Evolutionary conservation across 495 filamentous ascomycete species (phyloP), one percentile per base, ranked within the genome.

Genomic region (Annulohypoxylon stygium): DNA sequence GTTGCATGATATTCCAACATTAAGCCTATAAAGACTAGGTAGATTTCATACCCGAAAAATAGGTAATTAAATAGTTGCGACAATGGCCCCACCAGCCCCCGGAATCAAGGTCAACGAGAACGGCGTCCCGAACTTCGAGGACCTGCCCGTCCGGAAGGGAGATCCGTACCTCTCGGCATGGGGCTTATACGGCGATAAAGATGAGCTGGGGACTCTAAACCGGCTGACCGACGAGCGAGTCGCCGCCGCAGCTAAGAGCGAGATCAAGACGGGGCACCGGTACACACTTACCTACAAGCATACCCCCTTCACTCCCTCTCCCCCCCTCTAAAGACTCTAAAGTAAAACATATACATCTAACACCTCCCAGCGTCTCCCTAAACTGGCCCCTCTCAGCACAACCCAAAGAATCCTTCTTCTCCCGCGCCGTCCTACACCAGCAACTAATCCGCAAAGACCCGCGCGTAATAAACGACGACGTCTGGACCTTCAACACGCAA

Each of bases 401-500:
- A 69, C 63, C 68, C 4, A 50, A 79, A 6, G 41, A 63, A 2
- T 54, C 77, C 26, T 86, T 84, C 75, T 83, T 84, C 73, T 36
- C 71, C 69, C 78, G 84, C 9, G 68, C 76, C 18, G 62, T 70
- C 18, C 85, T 86, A 69, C 77, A 83, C 58, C 81, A 84, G 68
- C 60, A 83, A 7, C 57, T 86, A 20, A 76, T 79, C 59, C 71
- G 75, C 30, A 83, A 82, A 74, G 62, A 73, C 11, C 76, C 77
- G 36, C 70, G 78, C 45, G 68, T 71, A 20, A 84, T 89, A 36
- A 90, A 90, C 64, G 88, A 90, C 72, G 88, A 90, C 77, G 74
- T 86, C 20, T 83, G 88, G 83, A 83, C 81, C 11, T 88, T 92
- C 73, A 91, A 92, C 76, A 85, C 89, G 11, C 89, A 91, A 81